phyloP scores from a whole-genome alignment of 352 stramenopile species.

The Phytophthora ramorum region DNA sequence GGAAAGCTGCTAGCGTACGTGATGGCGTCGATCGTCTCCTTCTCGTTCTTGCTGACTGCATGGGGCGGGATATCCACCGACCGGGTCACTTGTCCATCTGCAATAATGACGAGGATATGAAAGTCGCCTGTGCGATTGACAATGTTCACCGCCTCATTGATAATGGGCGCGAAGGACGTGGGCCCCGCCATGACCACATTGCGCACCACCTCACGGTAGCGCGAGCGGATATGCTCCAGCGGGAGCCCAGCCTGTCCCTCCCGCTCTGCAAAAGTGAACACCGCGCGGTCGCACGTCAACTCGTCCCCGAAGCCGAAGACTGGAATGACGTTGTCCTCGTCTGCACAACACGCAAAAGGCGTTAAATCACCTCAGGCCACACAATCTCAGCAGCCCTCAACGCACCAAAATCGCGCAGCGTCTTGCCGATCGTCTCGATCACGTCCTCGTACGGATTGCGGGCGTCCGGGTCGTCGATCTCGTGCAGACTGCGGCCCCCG shows the following conservation, averaged over 20 bases:
- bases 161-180: constrained; percentile 89
- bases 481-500: constrained; percentile 68
- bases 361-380: not conserved
- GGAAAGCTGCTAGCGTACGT: constrained; percentile 82
- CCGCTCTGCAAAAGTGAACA: constrained; percentile 75
- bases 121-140: constrained; percentile 80
- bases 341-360: constrained; percentile 33
- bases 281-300: constrained; percentile 75
- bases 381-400: constrained; percentile 1
- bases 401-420: constrained; percentile 76
- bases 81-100: constrained; percentile 86
- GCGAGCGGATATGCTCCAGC: constrained; percentile 67
- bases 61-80: constrained; percentile 81
- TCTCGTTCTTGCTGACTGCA: constrained; percentile 85
- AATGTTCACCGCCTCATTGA: constrained; percentile 82
- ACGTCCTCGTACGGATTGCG: constrained; percentile 88
- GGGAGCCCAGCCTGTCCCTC: constrained; percentile 53
- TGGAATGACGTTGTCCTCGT: constrained; percentile 88
- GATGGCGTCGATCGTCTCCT: constrained; percentile 90
- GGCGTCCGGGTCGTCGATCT: constrained; percentile 50
- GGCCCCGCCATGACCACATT: constrained; percentile 84
- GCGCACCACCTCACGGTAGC: constrained; percentile 75
- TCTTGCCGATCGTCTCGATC: constrained; percentile 82
- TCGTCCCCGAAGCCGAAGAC: constrained; percentile 88
- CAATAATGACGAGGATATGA: constrained; percentile 91